These are phyloP conservation scores for Erigeron philadelphicus DNA, from an alignment of 140 eudicot species.

Conservation along the genomic window DNA sequence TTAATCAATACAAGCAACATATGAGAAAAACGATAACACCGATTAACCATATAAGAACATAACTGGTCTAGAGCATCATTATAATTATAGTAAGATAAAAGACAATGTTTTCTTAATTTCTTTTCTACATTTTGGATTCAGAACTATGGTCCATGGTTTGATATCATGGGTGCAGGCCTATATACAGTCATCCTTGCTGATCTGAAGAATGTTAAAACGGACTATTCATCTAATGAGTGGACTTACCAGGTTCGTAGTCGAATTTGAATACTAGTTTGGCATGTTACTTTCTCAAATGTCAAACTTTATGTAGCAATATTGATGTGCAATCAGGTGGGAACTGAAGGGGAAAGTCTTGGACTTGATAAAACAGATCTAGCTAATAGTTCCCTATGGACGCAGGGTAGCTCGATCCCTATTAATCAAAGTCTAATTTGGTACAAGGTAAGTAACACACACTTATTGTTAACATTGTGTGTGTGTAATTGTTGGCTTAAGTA, in stretches of 20 bases:
- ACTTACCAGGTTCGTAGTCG: constrained; percentile 54
- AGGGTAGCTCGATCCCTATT: constrained; percentile 36
- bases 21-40: not conserved
- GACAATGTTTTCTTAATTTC: not conserved
- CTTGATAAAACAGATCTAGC: constrained; percentile 53
- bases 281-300: constrained; percentile 5
- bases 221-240: constrained; percentile 55
- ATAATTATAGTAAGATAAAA: not conserved
- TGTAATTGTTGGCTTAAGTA: not conserved
- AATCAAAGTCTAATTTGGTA: constrained; percentile 70
- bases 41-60: not conserved
- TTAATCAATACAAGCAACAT: not conserved
- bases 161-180: constrained; percentile 63
- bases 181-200: constrained; percentile 49
- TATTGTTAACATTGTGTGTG: not conserved
- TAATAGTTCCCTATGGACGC: constrained; percentile 63
- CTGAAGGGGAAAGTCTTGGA: constrained; percentile 69
- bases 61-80: not conserved
- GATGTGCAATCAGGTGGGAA: constrained; percentile 54
- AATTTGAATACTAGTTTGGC: not conserved
- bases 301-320: not conserved
- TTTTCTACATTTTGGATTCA: constrained; percentile 25
- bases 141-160: constrained; percentile 93
- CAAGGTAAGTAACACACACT: constrained; percentile 37
- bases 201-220: constrained; percentile 36